Base-by-base conservation (phyloP, 352 stramenopile genomes). In the Plasmopara halstedii region DNA sequence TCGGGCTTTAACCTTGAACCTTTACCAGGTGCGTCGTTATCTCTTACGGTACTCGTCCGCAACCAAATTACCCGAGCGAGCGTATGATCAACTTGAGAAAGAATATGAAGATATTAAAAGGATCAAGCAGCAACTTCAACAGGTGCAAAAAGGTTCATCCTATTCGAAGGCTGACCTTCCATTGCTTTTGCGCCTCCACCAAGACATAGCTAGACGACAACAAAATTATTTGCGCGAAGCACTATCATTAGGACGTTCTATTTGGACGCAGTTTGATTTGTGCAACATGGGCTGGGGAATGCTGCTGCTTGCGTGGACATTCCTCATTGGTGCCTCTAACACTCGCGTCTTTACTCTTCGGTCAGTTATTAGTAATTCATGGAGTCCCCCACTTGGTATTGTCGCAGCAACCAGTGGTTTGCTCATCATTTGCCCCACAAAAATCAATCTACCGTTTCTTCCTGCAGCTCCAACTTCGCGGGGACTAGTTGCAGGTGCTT, bases 251-350 rank as follows among this genome's bases (percentile, higher is more conserved):
- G 75, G 77, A 6, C 75, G 83, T 8, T 83, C 78, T 11, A 81
- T 92, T 44, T 94, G 83, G 81, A 94, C 83, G 27, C 83, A 94
- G 25, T 94, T 94, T 38, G 82, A 94, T 44, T 50, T 91, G n/a
- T 64, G 57, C 44, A 70, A 57, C 22, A 94, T 94, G 83, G 56
- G 36, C 3, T 87, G 74, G 70, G 79, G 79, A 9, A 49, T 86
- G 29, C 2, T 70, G 14, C 44, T 88, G 11, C 58, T 89, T 25
- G 13, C 56, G 15, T 79, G 67, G 62, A 42, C 52, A 8, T 57
- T 82, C 7, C 35, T 74, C 29, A 27, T 65, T 31, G 54, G 44
- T 18, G 40, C 38, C 53, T 21, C 23, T 18, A 40, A 36, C 14
- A 53, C 34, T 21, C 44, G 29, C 36, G 20, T 18, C 42, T 35